phyloP scores from a whole-genome alignment of 176 grass and related monocot species.

The Olyra latifolia region DNA sequence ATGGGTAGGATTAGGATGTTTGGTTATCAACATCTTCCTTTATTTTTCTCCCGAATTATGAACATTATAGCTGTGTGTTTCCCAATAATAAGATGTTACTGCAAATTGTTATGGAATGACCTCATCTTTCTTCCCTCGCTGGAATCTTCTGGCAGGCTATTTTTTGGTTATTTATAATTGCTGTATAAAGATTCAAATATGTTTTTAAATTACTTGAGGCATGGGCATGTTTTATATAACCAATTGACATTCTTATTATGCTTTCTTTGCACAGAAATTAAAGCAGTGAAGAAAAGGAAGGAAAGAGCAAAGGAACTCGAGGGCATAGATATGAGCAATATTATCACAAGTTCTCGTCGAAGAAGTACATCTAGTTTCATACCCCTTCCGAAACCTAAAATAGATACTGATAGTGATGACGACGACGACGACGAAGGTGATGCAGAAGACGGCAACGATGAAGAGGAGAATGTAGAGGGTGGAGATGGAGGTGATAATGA shows the following conservation, averaged over 20 bases:
- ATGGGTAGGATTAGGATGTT: slow-evolving; percentile 1
- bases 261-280: slow-evolving; percentile 68
- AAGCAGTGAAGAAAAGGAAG: slow-evolving; percentile 82
- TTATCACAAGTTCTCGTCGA: slow-evolving; percentile 82
- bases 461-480: slow-evolving; percentile 54
- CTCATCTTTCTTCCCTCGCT: not conserved
- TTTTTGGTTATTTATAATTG: not conserved
- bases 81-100: not conserved
- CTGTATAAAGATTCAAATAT: not conserved
- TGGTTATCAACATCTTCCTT: not conserved
- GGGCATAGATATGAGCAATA: slow-evolving; percentile 95
- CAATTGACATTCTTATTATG: slow-evolving; percentile 24
- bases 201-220: slow-evolving; percentile 12
- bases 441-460: slow-evolving; percentile 23
- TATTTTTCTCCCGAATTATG: not conserved
- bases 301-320: slow-evolving; percentile 96
- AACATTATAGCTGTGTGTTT: slow-evolving; percentile 25
- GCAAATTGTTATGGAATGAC: not conserved
- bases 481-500: slow-evolving; percentile 42
- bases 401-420: slow-evolving; percentile 43
- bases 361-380: slow-evolving; percentile 75
- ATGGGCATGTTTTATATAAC: slow-evolving; percentile 4
- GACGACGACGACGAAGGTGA: slow-evolving; percentile 53
- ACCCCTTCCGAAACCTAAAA: slow-evolving; percentile 61
- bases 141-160: not conserved